Percentiles rank a stretch among this genome's conserved stretches.
phyloP scores from a whole-genome alignment of 306 rosid genomes.

The Prunus persica region Prunus_persica_NCBIv2 NC_034014.1:289501-290000 shows the following conservation, averaged over 20 bases:
- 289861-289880: neutral
- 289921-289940: neutral
- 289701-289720: neutral
- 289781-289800: neutral
- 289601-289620: slow-evolving; percentile 82
- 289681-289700: neutral
- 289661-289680: neutral
- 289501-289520: neutral
- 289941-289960: neutral
- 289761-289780: neutral
- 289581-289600: slow-evolving; percentile 81
- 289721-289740: neutral
- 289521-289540: slow-evolving; percentile 38
- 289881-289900: neutral
- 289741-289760: neutral
- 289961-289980: neutral
- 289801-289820: neutral
- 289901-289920: neutral
- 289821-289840: neutral
- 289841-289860: neutral
- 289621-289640: slow-evolving; percentile 51
- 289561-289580: slow-evolving; percentile 75
- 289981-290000: no score
- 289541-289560: slow-evolving; percentile 77
- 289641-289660: neutral